Base-by-base conservation (phyloP, 768 basidiomycete genomes). In the Tephrocybe sp. region DNA sequence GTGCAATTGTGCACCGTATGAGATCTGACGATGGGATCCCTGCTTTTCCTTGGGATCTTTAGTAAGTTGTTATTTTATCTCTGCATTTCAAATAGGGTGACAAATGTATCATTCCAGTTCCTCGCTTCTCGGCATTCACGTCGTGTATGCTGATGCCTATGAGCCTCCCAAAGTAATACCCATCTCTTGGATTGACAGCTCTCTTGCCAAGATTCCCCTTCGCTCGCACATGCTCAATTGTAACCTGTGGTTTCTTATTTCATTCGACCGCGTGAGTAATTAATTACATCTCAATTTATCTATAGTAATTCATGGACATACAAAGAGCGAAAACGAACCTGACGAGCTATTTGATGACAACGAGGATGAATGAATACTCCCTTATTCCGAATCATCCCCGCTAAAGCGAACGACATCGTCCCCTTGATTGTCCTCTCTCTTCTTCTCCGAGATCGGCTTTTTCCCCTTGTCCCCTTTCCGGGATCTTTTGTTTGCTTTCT, bases 231-330 rank as follows among this genome's bases (percentile, higher is more conserved):
- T 29, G 7, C 3, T 40, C 10, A 49, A 33, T 18, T n/a, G 15
- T 21, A 27, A 49, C 22, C 19, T 49, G 10, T 49, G 47, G 39
- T 19, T 30, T 31, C 30, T 24, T 2, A 18, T 49, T 31, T 49
- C 47, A 41, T 49, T 49, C 41, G 47, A 49, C 31, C 25, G 30
- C 18, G 47, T 49, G 41, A 16, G 25, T 49, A 31, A n/a, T n/a
- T 21, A 16, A 19, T 40, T 11, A 40, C 39, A 29, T 29, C n/a
- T n/a, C n/a, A 29, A 29, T 29, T 29, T 29, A 29, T 29, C 27
- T 5, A 29, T 29, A 29, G 5, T 29, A 29, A 29, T 29, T n/a
- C n/a, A n/a, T n/a, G n/a, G 27, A 29, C 6, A 5, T 29, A 29
- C 5, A 29, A 29, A 41, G 21, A 41, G 19, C 11, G 39, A 22